Percentiles rank a stretch among this genome's conserved stretches.
Conservation (phyloP, 2,329 filamentous ascomycete genomes). For the Diaporthe capsici region DNA sequence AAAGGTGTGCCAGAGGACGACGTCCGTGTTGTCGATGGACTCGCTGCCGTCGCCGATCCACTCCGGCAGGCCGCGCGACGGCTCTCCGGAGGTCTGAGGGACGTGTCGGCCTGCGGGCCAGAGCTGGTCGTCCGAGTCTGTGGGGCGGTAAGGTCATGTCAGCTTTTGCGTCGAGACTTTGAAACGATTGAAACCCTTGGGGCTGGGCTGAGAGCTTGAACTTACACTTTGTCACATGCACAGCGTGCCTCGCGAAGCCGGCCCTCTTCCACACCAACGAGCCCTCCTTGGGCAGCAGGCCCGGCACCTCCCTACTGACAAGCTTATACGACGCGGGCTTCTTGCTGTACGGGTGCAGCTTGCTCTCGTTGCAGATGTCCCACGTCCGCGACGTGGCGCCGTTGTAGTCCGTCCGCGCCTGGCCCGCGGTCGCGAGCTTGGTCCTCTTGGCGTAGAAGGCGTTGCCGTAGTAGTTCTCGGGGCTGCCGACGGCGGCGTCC, state of each 20-base stretch:
- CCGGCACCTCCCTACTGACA: slow-evolving; percentile 86
- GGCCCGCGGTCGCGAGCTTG: slow-evolving; percentile 78
- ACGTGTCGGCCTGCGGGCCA: slow-evolving; percentile 91
- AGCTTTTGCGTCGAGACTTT: neutral
- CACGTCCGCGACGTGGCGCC: slow-evolving; percentile 84
- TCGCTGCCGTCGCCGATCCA: slow-evolving; percentile 82
- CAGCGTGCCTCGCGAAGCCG: slow-evolving; percentile 87
- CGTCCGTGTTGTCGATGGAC: slow-evolving; percentile 83
- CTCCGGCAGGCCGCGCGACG: slow-evolving; percentile 78
- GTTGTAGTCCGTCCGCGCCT: slow-evolving; percentile 84
- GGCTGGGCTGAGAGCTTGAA: too few relatives aligned
- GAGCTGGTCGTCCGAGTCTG: slow-evolving; percentile 84
- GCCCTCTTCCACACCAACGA: slow-evolving; percentile 91
- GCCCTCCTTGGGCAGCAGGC: slow-evolving; percentile 83
- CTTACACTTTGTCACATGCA: slow-evolving; percentile 92
- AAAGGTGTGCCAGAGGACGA: slow-evolving; percentile 96
- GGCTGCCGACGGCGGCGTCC: slow-evolving; percentile 81
- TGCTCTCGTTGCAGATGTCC: slow-evolving; percentile 90
- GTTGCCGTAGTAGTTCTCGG: slow-evolving; percentile 90
- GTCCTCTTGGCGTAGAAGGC: slow-evolving; percentile 90
- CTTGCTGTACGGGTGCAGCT: slow-evolving; percentile 86
- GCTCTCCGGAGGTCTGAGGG: slow-evolving; percentile 87
- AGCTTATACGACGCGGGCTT: slow-evolving; percentile 92
- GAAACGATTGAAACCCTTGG: too few relatives aligned
- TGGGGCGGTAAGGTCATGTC: slow-evolving; percentile 8